These are phyloP conservation scores for Sophora flavescens DNA, from an alignment of 306 rosid genomes.

Conservation along the genomic window DNA sequence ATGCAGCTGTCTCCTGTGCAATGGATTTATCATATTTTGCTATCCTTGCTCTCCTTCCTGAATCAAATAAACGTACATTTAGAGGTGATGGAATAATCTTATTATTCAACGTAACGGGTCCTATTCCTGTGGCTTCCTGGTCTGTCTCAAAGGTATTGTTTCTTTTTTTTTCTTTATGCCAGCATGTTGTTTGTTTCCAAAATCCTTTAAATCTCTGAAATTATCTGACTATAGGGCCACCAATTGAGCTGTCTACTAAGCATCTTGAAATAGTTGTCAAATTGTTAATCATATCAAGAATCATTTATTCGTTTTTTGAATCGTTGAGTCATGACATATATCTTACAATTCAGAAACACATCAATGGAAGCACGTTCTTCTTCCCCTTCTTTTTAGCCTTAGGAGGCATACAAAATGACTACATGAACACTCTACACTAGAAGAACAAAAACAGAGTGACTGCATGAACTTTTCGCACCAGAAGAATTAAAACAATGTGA, in stretches of 20 bases:
- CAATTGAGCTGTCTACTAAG: background rate
- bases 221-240: background rate
- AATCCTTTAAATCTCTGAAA: conserved; percentile 1
- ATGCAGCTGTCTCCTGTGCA: conserved; percentile 85
- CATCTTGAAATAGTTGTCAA: background rate
- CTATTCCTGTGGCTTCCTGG: conserved; percentile 81
- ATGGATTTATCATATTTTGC: conserved; percentile 72
- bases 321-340: background rate
- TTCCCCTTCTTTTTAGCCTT: background rate
- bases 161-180: background rate
- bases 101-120: conserved; percentile 72
- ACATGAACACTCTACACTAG: background rate
- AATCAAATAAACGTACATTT: conserved; percentile 54
- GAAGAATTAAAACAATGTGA: background rate
- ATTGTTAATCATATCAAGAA: background rate
- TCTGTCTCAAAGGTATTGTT: conserved; percentile 79
- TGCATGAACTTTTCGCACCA: background rate
- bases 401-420: background rate
- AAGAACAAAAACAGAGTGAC: background rate
- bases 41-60: conserved; percentile 76
- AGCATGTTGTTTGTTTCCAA: conserved; percentile 8
- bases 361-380: background rate
- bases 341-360: background rate
- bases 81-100: conserved; percentile 75
- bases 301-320: too few relatives aligned